Evolutionary conservation across 495 filamentous ascomycete genomes (phyloP).

Genomic region (Astrothelium macrocarpum): DNA sequence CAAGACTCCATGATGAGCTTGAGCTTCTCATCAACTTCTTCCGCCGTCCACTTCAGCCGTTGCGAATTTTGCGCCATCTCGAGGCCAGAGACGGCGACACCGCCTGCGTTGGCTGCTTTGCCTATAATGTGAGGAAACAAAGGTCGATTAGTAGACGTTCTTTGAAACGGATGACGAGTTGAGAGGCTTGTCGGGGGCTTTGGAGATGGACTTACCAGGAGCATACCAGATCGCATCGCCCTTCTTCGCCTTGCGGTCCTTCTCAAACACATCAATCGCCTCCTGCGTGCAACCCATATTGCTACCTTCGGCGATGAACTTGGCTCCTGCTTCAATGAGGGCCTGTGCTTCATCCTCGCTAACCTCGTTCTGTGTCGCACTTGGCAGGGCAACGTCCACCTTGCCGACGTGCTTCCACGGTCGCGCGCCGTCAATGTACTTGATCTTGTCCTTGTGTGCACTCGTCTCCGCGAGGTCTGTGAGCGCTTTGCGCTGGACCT

Average conservation of each 20-base stretch:
- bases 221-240: slow-evolving; percentile 85
- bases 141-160: background rate
- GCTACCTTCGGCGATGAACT: slow-evolving; percentile 91
- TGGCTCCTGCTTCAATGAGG: slow-evolving; percentile 63
- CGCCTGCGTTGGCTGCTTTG: slow-evolving; percentile 94
- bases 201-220: slow-evolving; percentile 68
- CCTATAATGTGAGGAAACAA: slow-evolving; percentile 17
- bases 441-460: slow-evolving; percentile 56
- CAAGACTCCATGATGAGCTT: slow-evolving; percentile 90
- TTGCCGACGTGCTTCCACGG: slow-evolving; percentile 84
- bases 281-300: slow-evolving; percentile 99
- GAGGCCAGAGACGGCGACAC: slow-evolving; percentile 92
- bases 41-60: slow-evolving; percentile 70
- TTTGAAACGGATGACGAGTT: background rate
- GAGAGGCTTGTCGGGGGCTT: no score
- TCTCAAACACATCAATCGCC: slow-evolving; percentile 91
- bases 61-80: slow-evolving; percentile 98
- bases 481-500: slow-evolving; percentile 78
- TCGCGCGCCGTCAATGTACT: slow-evolving; percentile 77
- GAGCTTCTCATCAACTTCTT: slow-evolving; percentile 87
- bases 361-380: slow-evolving; percentile 96
- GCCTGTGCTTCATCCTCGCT: slow-evolving; percentile 76
- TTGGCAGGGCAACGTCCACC: slow-evolving; percentile 86
- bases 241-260: slow-evolving; percentile 58
- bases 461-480: slow-evolving; percentile 47